These are phyloP conservation scores for Sporothrix globosa DNA, from an alignment of 2,329 filamentous ascomycete species.

Conservation along the genomic window DNA sequence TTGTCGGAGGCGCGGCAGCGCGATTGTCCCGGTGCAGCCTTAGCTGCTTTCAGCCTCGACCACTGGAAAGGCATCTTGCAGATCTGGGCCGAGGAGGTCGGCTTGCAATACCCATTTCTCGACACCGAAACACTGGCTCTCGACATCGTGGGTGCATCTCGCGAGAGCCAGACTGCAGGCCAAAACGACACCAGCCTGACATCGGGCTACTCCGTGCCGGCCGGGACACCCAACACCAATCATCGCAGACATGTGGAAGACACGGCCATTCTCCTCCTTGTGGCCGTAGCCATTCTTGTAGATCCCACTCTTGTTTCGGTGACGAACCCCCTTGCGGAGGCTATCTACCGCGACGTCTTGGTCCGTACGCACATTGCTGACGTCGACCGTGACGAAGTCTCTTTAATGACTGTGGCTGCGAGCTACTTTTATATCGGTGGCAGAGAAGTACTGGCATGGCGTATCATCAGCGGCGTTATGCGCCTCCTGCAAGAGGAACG, in stretches of 20 bases:
- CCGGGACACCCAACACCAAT: neutral
- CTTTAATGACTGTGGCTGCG: constrained; percentile 6
- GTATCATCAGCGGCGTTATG: constrained; percentile 20
- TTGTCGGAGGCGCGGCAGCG: neutral
- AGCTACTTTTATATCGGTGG: constrained; percentile 16
- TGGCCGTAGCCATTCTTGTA: neutral
- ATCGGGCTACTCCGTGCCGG: neutral
- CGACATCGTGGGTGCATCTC: neutral
- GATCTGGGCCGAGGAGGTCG: constrained; percentile 15
- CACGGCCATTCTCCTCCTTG: constrained; percentile 15
- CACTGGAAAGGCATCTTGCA: constrained; percentile 20
- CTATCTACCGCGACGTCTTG: constrained; percentile 16
- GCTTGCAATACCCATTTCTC: constrained; percentile 13
- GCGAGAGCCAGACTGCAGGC: neutral
- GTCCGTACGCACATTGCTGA: constrained; percentile 6
- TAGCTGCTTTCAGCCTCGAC: constrained; percentile 2
- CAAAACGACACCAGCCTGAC: neutral
- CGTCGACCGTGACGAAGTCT: constrained; percentile 8
- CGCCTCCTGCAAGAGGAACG: constrained; percentile 20
- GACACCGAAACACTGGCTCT: neutral
- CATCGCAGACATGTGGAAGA: constrained; percentile 11
- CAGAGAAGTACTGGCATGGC: constrained; percentile 21
- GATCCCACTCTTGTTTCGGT: constrained; percentile 1
- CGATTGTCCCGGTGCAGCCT: neutral
- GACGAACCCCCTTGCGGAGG: constrained; percentile 5